These are phyloP conservation scores for Rhytidhysteron rufulum DNA, from an alignment of 2,329 filamentous ascomycete species.

Conservation along the genomic window DNA sequence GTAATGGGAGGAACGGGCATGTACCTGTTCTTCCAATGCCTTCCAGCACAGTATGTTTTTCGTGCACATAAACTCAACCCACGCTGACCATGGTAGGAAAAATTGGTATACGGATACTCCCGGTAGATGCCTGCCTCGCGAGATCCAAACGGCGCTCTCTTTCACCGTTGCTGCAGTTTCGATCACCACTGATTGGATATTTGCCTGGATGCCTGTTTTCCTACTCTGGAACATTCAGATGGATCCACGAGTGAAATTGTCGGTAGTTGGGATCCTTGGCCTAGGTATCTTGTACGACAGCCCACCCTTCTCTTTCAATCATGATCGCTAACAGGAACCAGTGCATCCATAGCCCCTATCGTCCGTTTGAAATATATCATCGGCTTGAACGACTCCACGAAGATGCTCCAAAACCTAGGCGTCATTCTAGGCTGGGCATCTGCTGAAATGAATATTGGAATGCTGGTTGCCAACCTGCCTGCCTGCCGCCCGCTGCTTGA, in stretches of 20 bases:
- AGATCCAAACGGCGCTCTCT: not conserved
- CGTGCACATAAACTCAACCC: not conserved
- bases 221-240: slow-evolving; percentile 26
- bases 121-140: not conserved
- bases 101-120: not conserved
- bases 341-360: slow-evolving; percentile 12
- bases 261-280: slow-evolving; percentile 32
- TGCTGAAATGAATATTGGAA: slow-evolving; percentile 12
- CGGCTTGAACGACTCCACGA: slow-evolving; percentile 9
- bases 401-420: slow-evolving; percentile 10
- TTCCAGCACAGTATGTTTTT: slow-evolving; percentile 3
- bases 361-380: slow-evolving; percentile 11
- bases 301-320: slow-evolving; percentile 7
- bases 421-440: slow-evolving; percentile 10
- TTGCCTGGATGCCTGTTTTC: not conserved
- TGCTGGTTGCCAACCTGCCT: slow-evolving; percentile 12
- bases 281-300: slow-evolving; percentile 34
- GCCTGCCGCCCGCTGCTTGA: slow-evolving; percentile 11
- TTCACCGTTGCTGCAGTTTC: not conserved
- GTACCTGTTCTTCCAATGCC: slow-evolving; percentile 8
- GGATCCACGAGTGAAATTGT: slow-evolving; percentile 33
- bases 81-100: slow-evolving; percentile 3
- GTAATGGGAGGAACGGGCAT: slow-evolving; percentile 29
- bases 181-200: slow-evolving; percentile 1
- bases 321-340: slow-evolving; percentile 6